Base-by-base conservation (phyloP, 768 basidiomycete species). In the Xerocomellus dryophilus region DNA sequence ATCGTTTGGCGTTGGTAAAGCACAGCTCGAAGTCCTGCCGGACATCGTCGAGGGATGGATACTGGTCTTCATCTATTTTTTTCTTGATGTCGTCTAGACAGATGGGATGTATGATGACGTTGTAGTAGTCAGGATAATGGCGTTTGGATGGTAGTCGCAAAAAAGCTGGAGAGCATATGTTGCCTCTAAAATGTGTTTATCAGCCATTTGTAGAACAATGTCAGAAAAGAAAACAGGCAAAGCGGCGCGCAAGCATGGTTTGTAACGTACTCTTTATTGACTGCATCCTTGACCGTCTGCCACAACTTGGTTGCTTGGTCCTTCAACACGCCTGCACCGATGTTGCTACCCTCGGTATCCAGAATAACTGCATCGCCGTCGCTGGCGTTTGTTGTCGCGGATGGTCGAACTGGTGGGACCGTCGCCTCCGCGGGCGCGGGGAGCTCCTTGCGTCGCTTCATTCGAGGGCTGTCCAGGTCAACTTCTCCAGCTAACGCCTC, bases 61-160 rank as follows among this genome's bases (percentile, higher is more conserved):
- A 94, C 12, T 58, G 65, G 52, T 76, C 74, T 47, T 74, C 72
- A 43, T 88, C 85, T 25, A 94, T 77, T 63, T 82, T 80, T 62
- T 82, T 80, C 78, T 92, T 92, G 74, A 97, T 93, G 59, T 95
- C 91, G 41, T 92, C 88, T 47, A 97, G 76, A 25, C 90, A 85
- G 61, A 97, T 91, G 29, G 95, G 94, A 23, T 81, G 76, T 61
- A 83, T 76, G 66, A 95, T 96, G 59, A 86, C 56, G 21, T 71
- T 66, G 71, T 95, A 97, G 73, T 98, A 98, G 74, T 95, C 93
- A 38, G 92, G 82, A 71, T 90, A 92, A 53, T 76, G 75, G 53
- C 83, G 81, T 71, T 85, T 88, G 41, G 83, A 78, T 18, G 88
- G 88, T 59, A 84, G 79, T 54, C 79, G 81, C 64, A 86, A 67